Base-by-base conservation (phyloP, 176 grass and related monocot genomes). In the Oryza longistaminata region DNA sequence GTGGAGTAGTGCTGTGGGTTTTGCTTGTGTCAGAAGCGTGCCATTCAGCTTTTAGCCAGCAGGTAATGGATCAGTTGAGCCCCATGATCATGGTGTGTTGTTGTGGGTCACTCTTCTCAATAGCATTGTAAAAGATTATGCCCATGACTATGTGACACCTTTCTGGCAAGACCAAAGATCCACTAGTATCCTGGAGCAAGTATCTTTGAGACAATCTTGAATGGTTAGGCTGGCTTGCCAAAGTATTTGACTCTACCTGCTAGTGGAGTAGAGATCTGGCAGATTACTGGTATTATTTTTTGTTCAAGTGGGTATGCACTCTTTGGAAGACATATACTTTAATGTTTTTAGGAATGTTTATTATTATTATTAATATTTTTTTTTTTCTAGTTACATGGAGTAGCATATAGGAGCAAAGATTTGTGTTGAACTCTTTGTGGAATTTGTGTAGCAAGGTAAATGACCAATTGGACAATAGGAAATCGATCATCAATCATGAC, bases 21-120 rank as follows among this genome's bases (percentile, higher is more conserved):
- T n/a, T 61, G 55, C 55, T 69, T 70, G 65, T 45, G 65, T 70
- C 25, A 68, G 42, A 79, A 43, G 65, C 64, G 40, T 12, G 50
- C 50, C 16, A 19, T 53, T 5, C 50, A 53, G 50, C 50, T 53
- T 53, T 53, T 22, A 19, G 58, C 58, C 58, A 62, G n/a, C 58
- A 62, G 58, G 5, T 58, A 58, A 58, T 58, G 53, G 53, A 21
- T 58, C 53, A n/a, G 19, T 58, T 58, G 53, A 58, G 53, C 58
- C n/a, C n/a, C 58, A 62, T 24, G 21, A 62, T 24, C 5, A 53
- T 19, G 42, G 42, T 10, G 21, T 61, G 58, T 10, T 62, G 2
- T 62, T 24, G n/a, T 62, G 19, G 58, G 58, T 53, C 50, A 43
- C 42, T 40, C 39, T 40, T 8, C 39, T 49, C 46, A 22, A 21